phyloP scores from a whole-genome alignment of 805 yeast species.

The Suhomyces xylopsoci region DNA sequence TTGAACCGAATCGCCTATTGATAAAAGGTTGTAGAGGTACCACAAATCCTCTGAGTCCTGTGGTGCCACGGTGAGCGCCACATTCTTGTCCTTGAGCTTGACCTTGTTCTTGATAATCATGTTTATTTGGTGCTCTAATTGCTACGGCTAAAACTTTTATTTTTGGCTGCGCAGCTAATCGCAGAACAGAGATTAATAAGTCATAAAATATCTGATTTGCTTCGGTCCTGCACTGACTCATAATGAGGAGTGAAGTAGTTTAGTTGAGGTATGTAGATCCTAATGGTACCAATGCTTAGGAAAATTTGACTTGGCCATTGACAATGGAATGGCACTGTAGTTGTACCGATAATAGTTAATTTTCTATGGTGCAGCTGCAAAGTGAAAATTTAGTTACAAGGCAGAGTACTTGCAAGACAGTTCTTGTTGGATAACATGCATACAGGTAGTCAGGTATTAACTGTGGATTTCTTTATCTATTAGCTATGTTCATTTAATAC shows the following conservation, averaged over 20 bases:
- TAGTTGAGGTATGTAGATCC: too few relatives aligned
- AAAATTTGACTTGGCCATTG: not conserved
- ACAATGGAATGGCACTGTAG: not conserved
- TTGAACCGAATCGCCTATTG: constrained; percentile 70
- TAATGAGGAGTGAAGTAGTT: not conserved
- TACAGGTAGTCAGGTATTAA: too few relatives aligned
- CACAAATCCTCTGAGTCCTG: constrained; percentile 92
- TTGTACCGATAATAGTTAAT: not conserved
- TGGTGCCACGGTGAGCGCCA: constrained; percentile 64
- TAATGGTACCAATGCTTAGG: not conserved
- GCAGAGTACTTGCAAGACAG: too few relatives aligned
- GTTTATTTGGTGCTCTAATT: not conserved
- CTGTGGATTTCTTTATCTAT: not conserved
- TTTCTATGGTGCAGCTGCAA: not conserved
- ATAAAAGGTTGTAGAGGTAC: constrained; percentile 78
- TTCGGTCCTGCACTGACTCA: not conserved
- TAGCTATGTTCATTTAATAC: not conserved
- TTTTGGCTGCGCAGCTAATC: not conserved
- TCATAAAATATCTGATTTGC: too few relatives aligned
- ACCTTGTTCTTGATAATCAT: constrained; percentile 14
- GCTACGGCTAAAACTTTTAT: not conserved
- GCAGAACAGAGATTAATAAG: not conserved
- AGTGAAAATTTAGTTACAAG: too few relatives aligned
- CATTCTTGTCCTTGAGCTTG: constrained; percentile 53
- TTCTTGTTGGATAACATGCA: too few relatives aligned